Percentiles rank a stretch among this genome's conserved stretches.
Conservation (phyloP, 2,329 filamentous ascomycete species). For the Aureobasidium subglaciale region DNA sequence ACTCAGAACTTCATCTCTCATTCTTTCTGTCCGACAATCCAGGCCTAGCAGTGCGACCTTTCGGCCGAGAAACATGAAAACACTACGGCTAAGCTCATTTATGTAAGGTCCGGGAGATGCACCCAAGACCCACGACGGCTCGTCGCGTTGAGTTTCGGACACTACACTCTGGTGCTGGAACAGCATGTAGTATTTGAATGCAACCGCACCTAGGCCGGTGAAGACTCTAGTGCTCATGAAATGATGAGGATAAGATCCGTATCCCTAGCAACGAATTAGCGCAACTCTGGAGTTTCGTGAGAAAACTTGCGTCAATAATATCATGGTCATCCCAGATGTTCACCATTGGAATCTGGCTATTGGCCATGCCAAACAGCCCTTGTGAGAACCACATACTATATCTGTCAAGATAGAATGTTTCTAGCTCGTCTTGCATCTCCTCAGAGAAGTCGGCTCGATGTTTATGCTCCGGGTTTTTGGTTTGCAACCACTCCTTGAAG, state of each 20-base stretch:
- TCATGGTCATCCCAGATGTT: slow-evolving; percentile 95
- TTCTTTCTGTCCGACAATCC: slow-evolving; percentile 87
- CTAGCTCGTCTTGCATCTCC: slow-evolving; percentile 82
- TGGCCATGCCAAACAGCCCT: slow-evolving; percentile 86
- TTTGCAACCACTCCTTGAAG: slow-evolving; percentile 78
- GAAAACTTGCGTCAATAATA: slow-evolving; percentile 41
- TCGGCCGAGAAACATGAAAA: slow-evolving; percentile 77
- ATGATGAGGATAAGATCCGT: slow-evolving; percentile 82
- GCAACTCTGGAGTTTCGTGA: background rate
- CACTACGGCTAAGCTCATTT: slow-evolving; percentile 70
- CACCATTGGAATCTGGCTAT: slow-evolving; percentile 92
- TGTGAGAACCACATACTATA: slow-evolving; percentile 97
- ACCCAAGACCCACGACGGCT: slow-evolving; percentile 89
- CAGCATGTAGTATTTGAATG: slow-evolving; percentile 98
- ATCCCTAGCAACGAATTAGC: slow-evolving; percentile 55
- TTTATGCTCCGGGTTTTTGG: slow-evolving; percentile 73
- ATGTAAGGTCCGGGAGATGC: slow-evolving; percentile 81
- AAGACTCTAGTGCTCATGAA: slow-evolving; percentile 91
- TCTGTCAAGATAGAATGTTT: slow-evolving; percentile 77
- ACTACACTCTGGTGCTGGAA: slow-evolving; percentile 92
- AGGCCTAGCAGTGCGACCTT: slow-evolving; percentile 77
- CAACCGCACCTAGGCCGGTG: slow-evolving; percentile 78
- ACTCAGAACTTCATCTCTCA: slow-evolving; percentile 70
- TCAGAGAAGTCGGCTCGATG: slow-evolving; percentile 68
- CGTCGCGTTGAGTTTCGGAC: slow-evolving; percentile 71